Evolutionary conservation across 257 asterid genomes (phyloP).

Genomic region (Ballota nigra): DNA sequence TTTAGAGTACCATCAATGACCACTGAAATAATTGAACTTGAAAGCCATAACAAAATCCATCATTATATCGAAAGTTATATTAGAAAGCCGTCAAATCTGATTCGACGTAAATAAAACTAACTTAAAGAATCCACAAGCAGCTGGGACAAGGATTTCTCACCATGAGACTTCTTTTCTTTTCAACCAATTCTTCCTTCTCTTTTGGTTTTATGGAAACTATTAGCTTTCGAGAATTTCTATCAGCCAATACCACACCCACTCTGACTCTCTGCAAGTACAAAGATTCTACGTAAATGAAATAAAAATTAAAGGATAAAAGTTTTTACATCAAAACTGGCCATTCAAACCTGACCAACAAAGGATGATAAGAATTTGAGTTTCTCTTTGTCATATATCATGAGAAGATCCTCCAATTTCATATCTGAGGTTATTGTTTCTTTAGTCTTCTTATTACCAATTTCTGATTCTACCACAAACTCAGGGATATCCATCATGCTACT

Average conservation of each 20-base stretch:
- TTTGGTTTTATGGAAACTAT: constrained; percentile 65
- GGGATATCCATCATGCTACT: constrained; percentile 36
- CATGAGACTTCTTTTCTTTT: constrained; percentile 77
- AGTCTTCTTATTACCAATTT: constrained; percentile 28
- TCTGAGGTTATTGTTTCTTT: constrained; percentile 51
- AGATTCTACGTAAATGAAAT: not conserved
- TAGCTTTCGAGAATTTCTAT: constrained; percentile 71
- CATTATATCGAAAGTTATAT: not conserved
- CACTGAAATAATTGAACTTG: not conserved
- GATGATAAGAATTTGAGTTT: constrained; percentile 82
- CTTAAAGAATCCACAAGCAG: constrained; percentile 7
- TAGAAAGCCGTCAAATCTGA: not conserved
- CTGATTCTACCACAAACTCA: constrained; percentile 35
- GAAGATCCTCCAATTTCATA: constrained; percentile 86
- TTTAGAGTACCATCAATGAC: too few species aligned
- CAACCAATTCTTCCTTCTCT: constrained; percentile 77
- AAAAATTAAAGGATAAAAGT: constrained; percentile 8
- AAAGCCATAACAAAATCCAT: not conserved
- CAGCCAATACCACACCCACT: constrained; percentile 67
- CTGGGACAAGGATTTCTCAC: constrained; percentile 38
- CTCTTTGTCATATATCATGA: constrained; percentile 78
- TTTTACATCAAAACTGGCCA: constrained; percentile 9
- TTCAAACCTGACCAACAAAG: constrained; percentile 92
- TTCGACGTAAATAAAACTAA: not conserved
- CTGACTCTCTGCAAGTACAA: constrained; percentile 57